These are phyloP conservation scores for Orbilia brochopaga DNA, from an alignment of 2,329 filamentous ascomycete genomes.

Conservation along the genomic window DNA sequence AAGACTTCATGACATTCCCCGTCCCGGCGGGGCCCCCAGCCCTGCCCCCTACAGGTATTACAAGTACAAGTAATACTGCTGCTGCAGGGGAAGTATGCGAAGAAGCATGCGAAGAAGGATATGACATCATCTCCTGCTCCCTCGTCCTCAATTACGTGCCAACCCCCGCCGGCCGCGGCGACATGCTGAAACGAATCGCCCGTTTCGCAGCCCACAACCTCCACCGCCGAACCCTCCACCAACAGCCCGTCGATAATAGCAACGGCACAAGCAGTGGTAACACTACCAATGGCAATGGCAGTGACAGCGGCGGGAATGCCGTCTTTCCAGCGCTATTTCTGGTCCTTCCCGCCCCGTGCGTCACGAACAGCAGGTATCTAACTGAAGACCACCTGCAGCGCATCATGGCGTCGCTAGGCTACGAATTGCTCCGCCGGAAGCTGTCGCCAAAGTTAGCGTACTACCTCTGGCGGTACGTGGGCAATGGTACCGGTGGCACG, in stretches of 20 bases:
- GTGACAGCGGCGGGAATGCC: slow-evolving; percentile 53
- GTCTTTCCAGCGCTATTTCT: slow-evolving; percentile 78
- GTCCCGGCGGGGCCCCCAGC: slow-evolving; percentile 63
- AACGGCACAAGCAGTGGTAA: slow-evolving; percentile 4
- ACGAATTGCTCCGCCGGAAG: slow-evolving; percentile 70
- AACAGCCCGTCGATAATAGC: slow-evolving; percentile 11
- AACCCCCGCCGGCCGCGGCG: slow-evolving; percentile 73
- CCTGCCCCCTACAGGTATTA: neutral
- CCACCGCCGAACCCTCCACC: neutral
- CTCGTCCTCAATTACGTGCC: slow-evolving; percentile 95
- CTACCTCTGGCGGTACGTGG: slow-evolving; percentile 74
- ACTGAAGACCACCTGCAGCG: slow-evolving; percentile 70
- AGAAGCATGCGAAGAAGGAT: slow-evolving; percentile 58
- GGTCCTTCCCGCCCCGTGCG: slow-evolving; percentile 84
- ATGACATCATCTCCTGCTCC: slow-evolving; percentile 90
- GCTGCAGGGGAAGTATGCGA: neutral
- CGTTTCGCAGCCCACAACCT: slow-evolving; percentile 19
- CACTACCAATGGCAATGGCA: neutral
- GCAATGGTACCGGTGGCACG: slow-evolving; percentile 53
- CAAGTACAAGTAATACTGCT: too few species aligned
- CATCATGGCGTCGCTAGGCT: slow-evolving; percentile 81
- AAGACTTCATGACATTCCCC: slow-evolving; percentile 92
- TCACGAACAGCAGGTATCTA: slow-evolving; percentile 89
- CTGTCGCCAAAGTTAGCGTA: slow-evolving; percentile 83
- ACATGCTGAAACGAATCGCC: slow-evolving; percentile 81